phyloP scores from a whole-genome alignment of 306 rosid species.

The Cucurbita ficifolia region DNA sequence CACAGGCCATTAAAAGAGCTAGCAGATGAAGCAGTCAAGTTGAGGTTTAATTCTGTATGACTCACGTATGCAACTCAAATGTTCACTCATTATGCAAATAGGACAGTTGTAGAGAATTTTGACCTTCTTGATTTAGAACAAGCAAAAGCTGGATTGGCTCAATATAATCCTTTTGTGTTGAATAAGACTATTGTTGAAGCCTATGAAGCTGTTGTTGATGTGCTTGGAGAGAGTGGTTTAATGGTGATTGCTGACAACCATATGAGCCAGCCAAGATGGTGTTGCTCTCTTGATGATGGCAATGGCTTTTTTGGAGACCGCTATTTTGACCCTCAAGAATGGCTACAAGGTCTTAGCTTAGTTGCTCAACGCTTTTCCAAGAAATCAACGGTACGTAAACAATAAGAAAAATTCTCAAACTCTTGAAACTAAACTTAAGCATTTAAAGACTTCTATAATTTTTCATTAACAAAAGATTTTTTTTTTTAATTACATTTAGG shows the following conservation, averaged over 20 bases:
- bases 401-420: not conserved
- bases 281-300: conserved; percentile 34
- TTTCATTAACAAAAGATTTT: not conserved
- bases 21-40: conserved; percentile 1
- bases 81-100: conserved; percentile 27
- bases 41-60: conserved; percentile 30
- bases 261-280: conserved; percentile 46
- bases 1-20: conserved; percentile 17
- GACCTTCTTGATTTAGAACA: conserved; percentile 8
- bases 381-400: conserved; percentile 14
- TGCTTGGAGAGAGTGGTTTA: conserved; percentile 22
- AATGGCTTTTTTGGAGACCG: conserved; percentile 36
- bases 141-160: conserved; percentile 14
- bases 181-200: conserved; percentile 20
- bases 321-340: conserved; percentile 36
- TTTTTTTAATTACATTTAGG: conserved; percentile 3
- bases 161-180: conserved; percentile 21
- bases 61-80: conserved; percentile 39
- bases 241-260: conserved; percentile 38
- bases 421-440: too few species aligned
- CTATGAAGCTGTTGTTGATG: conserved; percentile 23
- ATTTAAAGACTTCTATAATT: not conserved
- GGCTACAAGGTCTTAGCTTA: conserved; percentile 31
- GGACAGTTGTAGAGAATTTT: conserved; percentile 8
- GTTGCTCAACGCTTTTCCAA: conserved; percentile 19